Evolutionary conservation across 2,329 filamentous ascomycete genomes (phyloP), one percentile per base, ranked within the genome.

Genomic region (Berkeleyomyces basicola): DNA sequence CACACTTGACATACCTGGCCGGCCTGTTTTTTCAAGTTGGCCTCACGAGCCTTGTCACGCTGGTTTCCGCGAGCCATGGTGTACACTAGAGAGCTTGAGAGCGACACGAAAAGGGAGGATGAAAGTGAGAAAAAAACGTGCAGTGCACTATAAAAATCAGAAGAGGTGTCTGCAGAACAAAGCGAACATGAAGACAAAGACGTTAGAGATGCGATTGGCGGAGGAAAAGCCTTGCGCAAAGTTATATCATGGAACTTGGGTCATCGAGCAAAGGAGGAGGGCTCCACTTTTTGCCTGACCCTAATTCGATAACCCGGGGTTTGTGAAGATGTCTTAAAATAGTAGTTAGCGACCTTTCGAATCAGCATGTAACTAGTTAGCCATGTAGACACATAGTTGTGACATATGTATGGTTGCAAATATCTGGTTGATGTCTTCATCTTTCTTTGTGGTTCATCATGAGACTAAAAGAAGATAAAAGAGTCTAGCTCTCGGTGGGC

Each of bases 41-140:
- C 93, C 77, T 92, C 88, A 66, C 92, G 87, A 70, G 88, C 87
- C 78, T 92, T 90, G 67, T 97, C 91, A 71, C 92, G 87, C 80
- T 97, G 92, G 75, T 97, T 97, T 69, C 92, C 92, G 74, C 92
- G 89, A 69, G 92, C 85, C 92, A 97, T 97, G 46, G 40, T 69
- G 37, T 33, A 49, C n/a, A 39, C 40, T 23, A 33, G 16, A 55
- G 33, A 51, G 36, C 37, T 43, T n/a, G 40, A n/a, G 9, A 36
- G n/a, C 7, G 42, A 53, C 7, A 57, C 44, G 7, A 53, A 37
- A n/a, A 42, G 39, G 16, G 16, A 43, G 10, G 36, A 9, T 7
- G 42, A 42, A 49, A 43, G 58, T 23, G 16, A 11, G 10, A 31
- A 46, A 42, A 63, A 58, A 37, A 53, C n/a, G 33, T 55, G 51